Evolutionary conservation across 805 yeast genomes (phyloP).

Genomic region (Hanseniaspora hatyaiensis): DNA sequence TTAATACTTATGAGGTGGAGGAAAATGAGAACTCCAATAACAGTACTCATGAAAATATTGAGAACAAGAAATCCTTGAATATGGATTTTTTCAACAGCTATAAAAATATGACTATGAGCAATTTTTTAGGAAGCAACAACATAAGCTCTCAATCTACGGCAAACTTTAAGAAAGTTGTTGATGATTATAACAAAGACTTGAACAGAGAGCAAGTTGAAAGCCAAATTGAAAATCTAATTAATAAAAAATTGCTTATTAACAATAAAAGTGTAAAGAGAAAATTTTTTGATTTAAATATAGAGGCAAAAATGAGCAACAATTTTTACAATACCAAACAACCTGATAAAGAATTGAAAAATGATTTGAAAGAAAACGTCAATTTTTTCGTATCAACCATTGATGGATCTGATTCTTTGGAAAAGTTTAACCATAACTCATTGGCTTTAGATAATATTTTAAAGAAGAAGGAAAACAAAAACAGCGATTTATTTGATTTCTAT

Average conservation of each 20-base stretch:
- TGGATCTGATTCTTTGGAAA: not conserved
- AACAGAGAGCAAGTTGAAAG: slow-evolving; percentile 23
- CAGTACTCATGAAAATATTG: not conserved
- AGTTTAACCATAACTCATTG: not conserved
- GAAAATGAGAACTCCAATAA: not conserved
- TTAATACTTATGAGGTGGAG: slow-evolving; percentile 8
- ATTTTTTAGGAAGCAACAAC: not conserved
- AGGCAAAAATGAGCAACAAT: not conserved
- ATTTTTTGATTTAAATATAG: too few relatives aligned
- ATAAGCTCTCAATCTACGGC: slow-evolving; percentile 24
- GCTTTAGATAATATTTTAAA: not conserved
- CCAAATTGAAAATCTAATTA: slow-evolving; percentile 19
- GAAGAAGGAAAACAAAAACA: not conserved
- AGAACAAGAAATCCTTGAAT: not conserved
- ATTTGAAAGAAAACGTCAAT: not conserved
- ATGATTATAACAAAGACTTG: slow-evolving; percentile 20
- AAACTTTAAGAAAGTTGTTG: slow-evolving; percentile 20
- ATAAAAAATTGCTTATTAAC: slow-evolving; percentile 1
- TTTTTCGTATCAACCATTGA: not conserved
- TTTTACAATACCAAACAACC: not conserved
- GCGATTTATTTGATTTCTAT: not conserved
- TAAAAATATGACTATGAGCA: slow-evolving; percentile 7
- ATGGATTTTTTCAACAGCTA: slow-evolving; percentile 12
- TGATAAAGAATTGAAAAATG: not conserved
- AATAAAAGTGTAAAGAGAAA: not conserved